Conservation (phyloP, 2,329 filamentous ascomycete genomes). For the Epichloe scottii region DNA sequence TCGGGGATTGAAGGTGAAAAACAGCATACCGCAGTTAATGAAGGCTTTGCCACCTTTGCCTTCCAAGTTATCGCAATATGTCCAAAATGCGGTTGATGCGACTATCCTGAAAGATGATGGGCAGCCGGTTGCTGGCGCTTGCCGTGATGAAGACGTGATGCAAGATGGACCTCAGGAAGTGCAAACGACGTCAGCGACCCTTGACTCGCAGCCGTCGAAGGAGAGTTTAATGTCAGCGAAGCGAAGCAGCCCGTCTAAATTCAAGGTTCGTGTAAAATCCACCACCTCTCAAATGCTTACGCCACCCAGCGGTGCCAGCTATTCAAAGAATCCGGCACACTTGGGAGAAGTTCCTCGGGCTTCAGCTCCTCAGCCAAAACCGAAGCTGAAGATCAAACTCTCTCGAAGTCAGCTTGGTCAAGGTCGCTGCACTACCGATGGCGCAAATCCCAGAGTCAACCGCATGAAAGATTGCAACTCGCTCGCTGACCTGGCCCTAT, state of each 20-base stretch:
- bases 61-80: conserved; percentile 10
- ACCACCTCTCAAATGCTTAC: conserved; percentile 8
- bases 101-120: background rate
- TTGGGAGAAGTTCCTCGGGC: background rate
- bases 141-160: background rate
- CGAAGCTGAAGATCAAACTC: conserved; percentile 21
- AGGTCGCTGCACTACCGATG: conserved; percentile 6
- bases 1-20: conserved; percentile 31
- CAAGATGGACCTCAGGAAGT: background rate
- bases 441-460: conserved; percentile 10
- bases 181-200: background rate
- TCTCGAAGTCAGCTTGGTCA: conserved; percentile 18
- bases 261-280: conserved; percentile 18
- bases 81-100: background rate
- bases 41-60: conserved; percentile 38
- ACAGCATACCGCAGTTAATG: conserved; percentile 39
- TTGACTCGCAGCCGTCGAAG: background rate
- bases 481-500: conserved; percentile 17
- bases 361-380: conserved; percentile 8
- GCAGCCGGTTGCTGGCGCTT: background rate
- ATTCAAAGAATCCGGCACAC: background rate
- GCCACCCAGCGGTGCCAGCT: background rate
- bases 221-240: background rate
- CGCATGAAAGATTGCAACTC: conserved; percentile 22
- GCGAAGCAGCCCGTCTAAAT: conserved; percentile 11